Evolutionary conservation across 169 alveolate genomes (phyloP), one percentile per base, ranked within the genome.

Genomic region (Theileria luwenshuni): DNA sequence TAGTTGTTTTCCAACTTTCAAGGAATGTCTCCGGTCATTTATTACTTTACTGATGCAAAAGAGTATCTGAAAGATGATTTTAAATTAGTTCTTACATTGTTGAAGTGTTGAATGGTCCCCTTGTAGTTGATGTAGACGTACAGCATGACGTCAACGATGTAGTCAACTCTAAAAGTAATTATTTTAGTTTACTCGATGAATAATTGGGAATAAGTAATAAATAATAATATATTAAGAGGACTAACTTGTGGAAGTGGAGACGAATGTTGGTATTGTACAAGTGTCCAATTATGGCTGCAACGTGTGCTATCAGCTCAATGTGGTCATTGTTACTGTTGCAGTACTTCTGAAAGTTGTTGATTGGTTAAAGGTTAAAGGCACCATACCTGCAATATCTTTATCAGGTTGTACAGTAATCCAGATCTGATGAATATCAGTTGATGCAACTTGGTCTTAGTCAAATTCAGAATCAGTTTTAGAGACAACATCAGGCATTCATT

Each of bases 221-320:
- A n/a, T n/a, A n/a, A n/a, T n/a, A n/a, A n/a, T n/a, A n/a, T n/a
- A n/a, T n/a, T n/a, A n/a, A n/a, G n/a, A n/a, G n/a, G n/a, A 17
- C 13, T 62, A 23, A 48, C 51, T 74, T 56, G 77, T 28, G 48
- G 43, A 21, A 51, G 42, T n/a, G 85, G 13, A 76, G 25, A 10
- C 47, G 3, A 7, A 68, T 25, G 42, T 56, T 17, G 43, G 77
- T 59, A 27, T 81, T 81, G 63, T 28, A 73, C 21, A 81, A 62
- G 47, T 81, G 89, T 3, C 89, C 89, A 59, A 81, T 27, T 8
- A 81, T 75, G 17, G 64, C 89, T 33, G 84, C 83, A 19, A 83
- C 30, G 28, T 48, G 56, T 5, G 75, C 54, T 30, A 81, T 58
- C 8, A 73, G 54, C n/a, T 64, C 72, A 19, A 27, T 47, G 60